Evolutionary conservation across 352 stramenopile genomes (phyloP).

Genomic region (Phytopythium litorale): DNA sequence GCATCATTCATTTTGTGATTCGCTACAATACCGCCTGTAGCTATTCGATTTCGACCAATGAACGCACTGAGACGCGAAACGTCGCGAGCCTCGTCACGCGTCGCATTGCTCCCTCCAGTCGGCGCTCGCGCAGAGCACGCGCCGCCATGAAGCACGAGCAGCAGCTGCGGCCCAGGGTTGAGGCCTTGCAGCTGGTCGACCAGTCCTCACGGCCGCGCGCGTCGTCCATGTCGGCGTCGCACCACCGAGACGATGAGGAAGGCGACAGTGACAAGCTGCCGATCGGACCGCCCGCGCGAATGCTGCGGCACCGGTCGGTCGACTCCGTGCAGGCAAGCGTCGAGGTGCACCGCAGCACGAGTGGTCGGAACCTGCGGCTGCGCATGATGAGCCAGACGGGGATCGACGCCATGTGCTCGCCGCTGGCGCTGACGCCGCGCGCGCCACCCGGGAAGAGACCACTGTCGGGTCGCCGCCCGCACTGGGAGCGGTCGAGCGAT

Average conservation of each 20-base stretch:
- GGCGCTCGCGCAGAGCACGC: background rate
- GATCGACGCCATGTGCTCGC: constrained; percentile 26
- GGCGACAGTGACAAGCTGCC: background rate
- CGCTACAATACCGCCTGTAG: background rate
- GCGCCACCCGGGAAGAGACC: constrained; percentile 33
- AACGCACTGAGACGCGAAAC: background rate
- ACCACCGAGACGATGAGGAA: background rate
- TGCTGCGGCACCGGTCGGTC: constrained; percentile 4
- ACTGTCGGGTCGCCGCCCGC: constrained; percentile 17
- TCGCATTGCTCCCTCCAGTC: background rate
- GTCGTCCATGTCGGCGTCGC: background rate
- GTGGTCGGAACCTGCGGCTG: constrained; percentile 43
- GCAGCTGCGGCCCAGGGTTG: background rate
- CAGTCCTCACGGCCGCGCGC: background rate
- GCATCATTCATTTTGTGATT: background rate
- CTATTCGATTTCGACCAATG: background rate
- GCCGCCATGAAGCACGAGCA: background rate
- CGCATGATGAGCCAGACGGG: constrained; percentile 32
- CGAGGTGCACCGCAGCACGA: constrained; percentile 48
- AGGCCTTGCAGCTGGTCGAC: background rate
- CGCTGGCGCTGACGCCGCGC: constrained; percentile 39
- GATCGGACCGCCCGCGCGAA: background rate
- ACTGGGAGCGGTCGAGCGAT: constrained; percentile 2
- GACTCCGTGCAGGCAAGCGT: constrained; percentile 15
- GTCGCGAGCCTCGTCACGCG: background rate